Base-by-base conservation (phyloP, 1,139 yeast species). In the Diutina catenulata region DNA sequence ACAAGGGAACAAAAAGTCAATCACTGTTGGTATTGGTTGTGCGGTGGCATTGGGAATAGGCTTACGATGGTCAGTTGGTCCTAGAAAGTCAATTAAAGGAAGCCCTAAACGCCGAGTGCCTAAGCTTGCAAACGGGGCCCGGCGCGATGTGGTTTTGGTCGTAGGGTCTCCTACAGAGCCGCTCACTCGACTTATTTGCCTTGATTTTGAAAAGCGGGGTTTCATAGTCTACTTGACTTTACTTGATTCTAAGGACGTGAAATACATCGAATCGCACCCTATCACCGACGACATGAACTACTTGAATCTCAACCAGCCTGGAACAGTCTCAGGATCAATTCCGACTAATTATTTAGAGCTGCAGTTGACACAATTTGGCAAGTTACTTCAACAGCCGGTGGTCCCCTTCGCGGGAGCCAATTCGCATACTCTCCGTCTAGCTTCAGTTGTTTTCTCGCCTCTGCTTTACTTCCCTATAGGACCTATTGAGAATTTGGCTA, bases 151-250 rank as follows among this genome's bases (percentile, higher is more conserved):
- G 5, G 74, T 83, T 0, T 60, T 84, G 24, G 60, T 84, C 5
- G 69, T 83, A 2, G 94, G 94, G 1, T 79, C 88, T 2, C 88
- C 91, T 1, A 68, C 76, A 0, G 93, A 82, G 45, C 87, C 88
- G 1, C 59, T 83, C 44, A 76, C 86, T 0, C 63, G 86, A 41
- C 62, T 78, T 37, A 62, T 84, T 27, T 84, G 87, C 1, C 66
- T 74, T 40, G 94, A 84, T 50, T 66, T 84, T 47, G 87, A 81
- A 45, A 71, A 71, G 38, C 62, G 94, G 40, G 94, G 95, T 1
- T 81, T 81, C 50, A 78, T 84, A 24, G 87, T 84, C 3, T 84
- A 80, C 54, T 64, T 84, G 47, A 78, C 93, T 1, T 76, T 83
- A 3, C 59, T 76, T 10, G 79, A 80, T 42, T 76, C 73, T 9